Evolutionary conservation across 192 early-diverging fungal species (phyloP), one percentile per base, ranked within the genome.

Genomic region (Hyaloraphidium curvatum): DNA sequence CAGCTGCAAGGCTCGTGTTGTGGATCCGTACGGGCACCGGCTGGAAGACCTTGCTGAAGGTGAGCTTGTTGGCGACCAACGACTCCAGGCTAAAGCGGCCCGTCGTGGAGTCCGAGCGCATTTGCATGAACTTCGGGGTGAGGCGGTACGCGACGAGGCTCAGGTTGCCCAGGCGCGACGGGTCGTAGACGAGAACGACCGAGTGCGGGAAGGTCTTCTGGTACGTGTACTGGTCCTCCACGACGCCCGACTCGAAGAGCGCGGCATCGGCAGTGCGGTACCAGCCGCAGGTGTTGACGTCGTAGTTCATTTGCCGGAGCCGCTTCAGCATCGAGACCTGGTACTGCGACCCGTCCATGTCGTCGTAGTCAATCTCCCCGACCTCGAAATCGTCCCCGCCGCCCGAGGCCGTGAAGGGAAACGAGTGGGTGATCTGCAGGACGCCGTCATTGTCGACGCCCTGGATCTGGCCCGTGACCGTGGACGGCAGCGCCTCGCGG

Each of bases 261-360:
- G 81, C 84, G 59, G 92, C 67, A 51, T 83, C 74, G 28, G 90
- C 81, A 23, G 89, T 87, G 62, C 89, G 89, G 69, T 97, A 91
- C 88, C 94, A 92, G 21, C 95, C 95, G 30, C 96, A 91, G 39
- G 88, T 83, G 75, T 91, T 92, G 60, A 86, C 82, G 60, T 99
- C 95, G 39, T 83, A 86, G 65, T 96, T 93, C 54, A 95, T 81
- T 52, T 87, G 81, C 53, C 86, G 79, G 62, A 99, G 74, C 60
- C 83, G 81, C 59, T 84, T 72, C 71, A 99, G 80, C 87, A 95
- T 91, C 61, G 88, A 81, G 37, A 89, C 60, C 69, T 93, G 88
- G 69, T 99, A 95, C 55, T 87, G 80, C 3, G 73, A 64, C 16
- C 64, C 69, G 57, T 66, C 64, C 39, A 57, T 52, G 17, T 66